A percentile compares a stretch with the other conserved stretches of the same genome.
These are phyloP conservation scores for Elaeis oleifera DNA, from an alignment of 202 grass and related monocot species.

Conservation along the genomic window DNA sequence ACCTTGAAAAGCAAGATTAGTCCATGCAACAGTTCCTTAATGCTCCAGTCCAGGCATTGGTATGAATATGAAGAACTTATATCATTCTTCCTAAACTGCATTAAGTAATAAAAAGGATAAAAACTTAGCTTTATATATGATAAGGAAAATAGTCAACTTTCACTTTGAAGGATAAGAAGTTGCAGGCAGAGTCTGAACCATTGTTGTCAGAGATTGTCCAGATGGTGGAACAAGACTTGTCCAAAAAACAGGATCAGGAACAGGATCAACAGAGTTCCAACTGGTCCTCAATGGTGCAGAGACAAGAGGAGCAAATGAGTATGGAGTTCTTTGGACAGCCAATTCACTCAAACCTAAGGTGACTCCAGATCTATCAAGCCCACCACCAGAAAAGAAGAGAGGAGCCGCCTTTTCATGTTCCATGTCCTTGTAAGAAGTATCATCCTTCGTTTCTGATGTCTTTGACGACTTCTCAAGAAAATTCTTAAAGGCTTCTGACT, in stretches of 20 bases:
- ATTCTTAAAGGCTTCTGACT: constrained; percentile 74
- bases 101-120: constrained; percentile 1
- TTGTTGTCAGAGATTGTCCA: constrained; percentile 55
- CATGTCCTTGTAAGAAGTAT: constrained; percentile 41
- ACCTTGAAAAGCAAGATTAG: no score
- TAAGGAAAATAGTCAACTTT: constrained; percentile 8
- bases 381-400: constrained; percentile 29
- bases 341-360: constrained; percentile 46
- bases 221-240: constrained; percentile 72
- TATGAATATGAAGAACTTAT: no score
- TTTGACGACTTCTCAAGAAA: constrained; percentile 70
- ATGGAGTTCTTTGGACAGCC: constrained; percentile 46
- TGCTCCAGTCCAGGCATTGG: no score
- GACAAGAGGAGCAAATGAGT: constrained; percentile 58
- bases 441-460: constrained; percentile 53
- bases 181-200: constrained; percentile 29
- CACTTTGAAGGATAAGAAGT: constrained; percentile 1
- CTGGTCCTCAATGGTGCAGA: constrained; percentile 64
- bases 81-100: no score
- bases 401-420: constrained; percentile 40
- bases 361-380: constrained; percentile 35
- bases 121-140: background rate
- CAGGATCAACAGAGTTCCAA: constrained; percentile 68
- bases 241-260: constrained; percentile 66
- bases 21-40: no score